Evolutionary conservation across 2,329 filamentous ascomycete genomes (phyloP), one percentile per base, ranked within the genome.

Genomic region (Aureobasidium sp.): DNA sequence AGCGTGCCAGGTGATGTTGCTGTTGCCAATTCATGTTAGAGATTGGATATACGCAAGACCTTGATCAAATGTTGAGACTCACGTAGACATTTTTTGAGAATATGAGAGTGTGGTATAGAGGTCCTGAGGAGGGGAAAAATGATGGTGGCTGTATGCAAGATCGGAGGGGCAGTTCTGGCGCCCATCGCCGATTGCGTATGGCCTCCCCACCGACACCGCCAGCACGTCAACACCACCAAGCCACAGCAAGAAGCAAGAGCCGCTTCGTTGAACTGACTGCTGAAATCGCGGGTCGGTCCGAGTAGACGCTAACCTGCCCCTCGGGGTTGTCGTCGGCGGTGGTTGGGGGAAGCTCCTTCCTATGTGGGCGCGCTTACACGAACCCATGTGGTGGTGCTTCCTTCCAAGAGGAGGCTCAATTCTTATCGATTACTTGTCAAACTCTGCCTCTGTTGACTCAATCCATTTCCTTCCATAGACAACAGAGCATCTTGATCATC

Each of bases 1-100:
- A 9, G 86, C 81, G 81, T 94, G 90, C 90, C 90, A 94, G 75
- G 89, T 93, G 75, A 94, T 93, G 82, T 94, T 94, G 75, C 90
- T 94, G 72, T 59, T 32, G 37, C 21, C 25, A 50, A 32, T 57
- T 41, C n/a, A 29, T 25, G 25, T 54, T 4, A 49, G 37, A 21
- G 29, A 49, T 48, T 13, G 30, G 9, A 3, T 21, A 1, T 1
- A 11, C 1, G n/a, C 1, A 37, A 36, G 5, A 47, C 3, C 16
- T 6, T 13, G 15, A 13, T 11, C 4, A 3, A 27, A 36, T 3
- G 10, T 7, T 15, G 4, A 16, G 30, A 57, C 53, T 57, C 32
- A 58, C 42, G 54, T 58, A 29, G 54, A 58, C 42, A 58, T 58
- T 30, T 29, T 29, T 47, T 32, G 29, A n/a, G n/a, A 15, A 34